phyloP scores from a whole-genome alignment of 768 basidiomycete genomes.

The Suillus plorans region DNA sequence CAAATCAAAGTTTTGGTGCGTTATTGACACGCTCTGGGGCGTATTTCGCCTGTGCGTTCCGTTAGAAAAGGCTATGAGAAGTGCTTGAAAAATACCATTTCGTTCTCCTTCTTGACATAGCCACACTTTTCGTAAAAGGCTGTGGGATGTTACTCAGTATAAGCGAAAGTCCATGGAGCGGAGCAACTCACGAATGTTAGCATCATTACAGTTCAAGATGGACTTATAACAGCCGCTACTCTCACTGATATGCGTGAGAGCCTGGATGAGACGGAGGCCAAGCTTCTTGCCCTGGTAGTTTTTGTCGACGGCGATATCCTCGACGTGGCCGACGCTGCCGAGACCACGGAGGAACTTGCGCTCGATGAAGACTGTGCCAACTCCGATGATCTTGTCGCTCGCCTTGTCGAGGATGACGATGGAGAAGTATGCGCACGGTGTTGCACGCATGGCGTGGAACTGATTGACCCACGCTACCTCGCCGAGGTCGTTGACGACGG shows the following conservation, averaged over 20 bases:
- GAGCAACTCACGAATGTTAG: conserved; percentile 79
- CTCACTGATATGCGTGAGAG: conserved; percentile 84
- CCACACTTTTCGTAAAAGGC: conserved; percentile 99
- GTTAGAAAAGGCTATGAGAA: neutral
- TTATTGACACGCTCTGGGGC: conserved; percentile 38
- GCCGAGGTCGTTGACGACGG: conserved; percentile 67
- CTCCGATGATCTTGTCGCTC: conserved; percentile 78
- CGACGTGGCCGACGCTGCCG: conserved; percentile 93
- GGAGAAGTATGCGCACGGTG: conserved; percentile 71
- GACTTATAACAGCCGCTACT: conserved; percentile 89
- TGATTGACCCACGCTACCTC: conserved; percentile 67
- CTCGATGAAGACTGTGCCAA: conserved; percentile 85
- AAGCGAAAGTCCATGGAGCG: conserved; percentile 3
- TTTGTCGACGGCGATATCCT: conserved; percentile 94
- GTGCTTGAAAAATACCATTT: conserved; percentile 70
- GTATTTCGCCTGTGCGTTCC: conserved; percentile 53
- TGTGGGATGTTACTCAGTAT: conserved; percentile 30
- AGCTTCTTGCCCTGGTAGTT: conserved; percentile 89
- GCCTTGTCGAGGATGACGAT: conserved; percentile 79
- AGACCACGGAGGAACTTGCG: conserved; percentile 89
- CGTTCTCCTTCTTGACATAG: conserved; percentile 84
- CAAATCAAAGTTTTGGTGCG: conserved; percentile 17
- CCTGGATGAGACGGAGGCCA: conserved; percentile 83
- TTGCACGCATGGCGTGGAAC: conserved; percentile 58
- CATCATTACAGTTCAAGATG: conserved; percentile 90